Percentiles rank a stretch among this genome's conserved stretches.
Evolutionary conservation across 169 alveolate species (phyloP).

Genomic region (Eimeria maxima): DNA sequence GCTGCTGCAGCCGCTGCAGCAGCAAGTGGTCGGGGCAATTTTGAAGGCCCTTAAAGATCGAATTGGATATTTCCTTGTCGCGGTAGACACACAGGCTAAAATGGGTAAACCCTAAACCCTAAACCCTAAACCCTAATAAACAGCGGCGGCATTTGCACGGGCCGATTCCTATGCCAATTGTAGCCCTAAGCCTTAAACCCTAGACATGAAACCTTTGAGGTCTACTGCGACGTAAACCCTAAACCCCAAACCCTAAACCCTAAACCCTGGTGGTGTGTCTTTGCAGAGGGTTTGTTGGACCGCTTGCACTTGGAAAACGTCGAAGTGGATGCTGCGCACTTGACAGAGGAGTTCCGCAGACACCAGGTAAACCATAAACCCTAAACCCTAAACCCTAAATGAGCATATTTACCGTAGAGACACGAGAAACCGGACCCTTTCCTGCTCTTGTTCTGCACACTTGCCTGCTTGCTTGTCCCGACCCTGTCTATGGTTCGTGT

Average conservation of each 20-base stretch:
- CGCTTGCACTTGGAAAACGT: slow-evolving; percentile 51
- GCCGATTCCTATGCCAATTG: background rate
- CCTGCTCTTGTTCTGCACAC: background rate
- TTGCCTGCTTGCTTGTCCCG: background rate
- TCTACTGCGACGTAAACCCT: background rate
- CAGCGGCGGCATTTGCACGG: background rate
- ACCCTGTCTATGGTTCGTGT: background rate
- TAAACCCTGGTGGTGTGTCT: background rate
- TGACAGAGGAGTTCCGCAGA: slow-evolving; percentile 34
- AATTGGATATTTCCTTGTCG: slow-evolving; percentile 7
- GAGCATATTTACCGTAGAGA: too few relatives aligned
- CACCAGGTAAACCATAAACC: slow-evolving; percentile 61
- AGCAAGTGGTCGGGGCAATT: slow-evolving; percentile 35
- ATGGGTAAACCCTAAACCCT: slow-evolving; percentile 26
- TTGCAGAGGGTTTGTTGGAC: slow-evolving; percentile 62
- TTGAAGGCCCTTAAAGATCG: slow-evolving; percentile 25
- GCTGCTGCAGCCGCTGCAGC: slow-evolving; percentile 70
- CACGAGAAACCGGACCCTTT: too few relatives aligned
- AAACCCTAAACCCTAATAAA: slow-evolving; percentile 36
- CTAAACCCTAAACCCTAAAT: slow-evolving; percentile 60
- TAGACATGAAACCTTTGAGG: background rate
- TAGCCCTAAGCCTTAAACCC: slow-evolving; percentile 4
- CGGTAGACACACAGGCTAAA: slow-evolving; percentile 56
- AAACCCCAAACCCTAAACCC: slow-evolving; percentile 48
- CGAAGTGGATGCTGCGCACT: slow-evolving; percentile 42